Base-by-base conservation (phyloP, 2,329 filamentous ascomycete species). In the Tothia fuscella region DNA sequence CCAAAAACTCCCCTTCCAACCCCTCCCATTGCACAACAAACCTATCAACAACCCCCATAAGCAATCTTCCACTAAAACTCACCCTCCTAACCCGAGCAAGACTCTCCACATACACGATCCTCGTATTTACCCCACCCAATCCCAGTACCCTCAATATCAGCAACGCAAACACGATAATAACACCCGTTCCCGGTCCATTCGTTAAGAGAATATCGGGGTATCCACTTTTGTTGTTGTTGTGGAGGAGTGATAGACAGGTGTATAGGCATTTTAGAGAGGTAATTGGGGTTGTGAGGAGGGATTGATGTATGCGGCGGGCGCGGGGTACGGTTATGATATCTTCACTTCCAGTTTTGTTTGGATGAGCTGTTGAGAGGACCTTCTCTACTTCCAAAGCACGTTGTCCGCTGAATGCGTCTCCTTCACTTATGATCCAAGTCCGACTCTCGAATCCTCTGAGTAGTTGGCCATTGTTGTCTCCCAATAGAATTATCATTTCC, bases 401-500 rank as follows among this genome's bases (percentile, higher is more conserved):
- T 34, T 41, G 12, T 55, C 56, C 70, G 13, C 83, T 91, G 56
- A 85, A 76, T 6, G 57, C 61, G 55, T 98, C 91, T 1, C 82
- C 87, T 1, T 74, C 77, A 48, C 80, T 82, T 42, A 93, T 70
- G 17, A 93, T 64, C 59, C 93, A 98, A 21, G 85, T 89, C 20
- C 91, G 75, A 52, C 4, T 32, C 34, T 9, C n/a, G n/a, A n/a
- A n/a, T n/a, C n/a, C n/a, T 16, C 20, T 34, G 25, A 28, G 45
- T 21, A 63, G 67, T 6, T 45, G 38, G 40, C 61, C 59, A 42
- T 64, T 56, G 1, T 79, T 62, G 49, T 71, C 73, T 50, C 68
- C 65, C 51, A 98, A 75, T 66, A 95, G 82, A 54, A 81, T 78
- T 48, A 94, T 70, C 82, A 98, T 93, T 62, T 98, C 91, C 36